A percentile compares a stretch with the other conserved stretches of the same genome.
These are phyloP conservation scores for Aphanomyces astaci DNA, from an alignment of 352 stramenopile genomes.

Conservation along the genomic window DNA sequence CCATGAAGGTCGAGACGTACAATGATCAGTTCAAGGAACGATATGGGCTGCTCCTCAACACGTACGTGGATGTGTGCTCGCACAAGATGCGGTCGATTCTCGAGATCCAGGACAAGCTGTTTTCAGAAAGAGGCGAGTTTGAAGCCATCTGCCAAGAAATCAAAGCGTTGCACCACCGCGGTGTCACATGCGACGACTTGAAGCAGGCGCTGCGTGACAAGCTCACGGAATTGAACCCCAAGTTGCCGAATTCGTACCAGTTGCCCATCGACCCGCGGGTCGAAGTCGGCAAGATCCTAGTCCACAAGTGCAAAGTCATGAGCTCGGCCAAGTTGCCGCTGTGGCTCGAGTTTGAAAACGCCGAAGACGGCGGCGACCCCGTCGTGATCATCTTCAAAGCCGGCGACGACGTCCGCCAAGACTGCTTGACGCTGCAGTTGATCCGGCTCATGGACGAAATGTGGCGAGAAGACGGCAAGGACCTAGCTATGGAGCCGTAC, in stretches of 20 bases:
- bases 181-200: conserved; percentile 60
- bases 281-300: conserved; percentile 77
- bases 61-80: conserved; percentile 77
- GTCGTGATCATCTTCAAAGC: conserved; percentile 92
- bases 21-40: conserved; percentile 75
- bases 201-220: conserved; percentile 73
- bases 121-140: conserved; percentile 72
- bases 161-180: conserved; percentile 80
- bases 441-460: conserved; percentile 90
- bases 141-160: conserved; percentile 77
- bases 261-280: conserved; percentile 80
- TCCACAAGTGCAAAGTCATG: conserved; percentile 85
- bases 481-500: conserved; percentile 90
- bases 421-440: conserved; percentile 90
- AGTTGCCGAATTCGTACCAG: conserved; percentile 81
- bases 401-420: conserved; percentile 91
- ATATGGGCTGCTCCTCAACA: conserved; percentile 78
- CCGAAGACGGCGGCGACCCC: conserved; percentile 50
- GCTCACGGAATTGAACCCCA: conserved; percentile 68
- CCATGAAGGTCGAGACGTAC: conserved; percentile 84
- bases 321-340: conserved; percentile 85
- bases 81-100: conserved; percentile 88
- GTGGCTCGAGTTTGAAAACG: conserved; percentile 85
- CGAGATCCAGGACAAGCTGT: conserved; percentile 84
- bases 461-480: conserved; percentile 87